phyloP scores from a whole-genome alignment of 2,329 filamentous ascomycete species.

The Fusarium subtropicale region DNA sequence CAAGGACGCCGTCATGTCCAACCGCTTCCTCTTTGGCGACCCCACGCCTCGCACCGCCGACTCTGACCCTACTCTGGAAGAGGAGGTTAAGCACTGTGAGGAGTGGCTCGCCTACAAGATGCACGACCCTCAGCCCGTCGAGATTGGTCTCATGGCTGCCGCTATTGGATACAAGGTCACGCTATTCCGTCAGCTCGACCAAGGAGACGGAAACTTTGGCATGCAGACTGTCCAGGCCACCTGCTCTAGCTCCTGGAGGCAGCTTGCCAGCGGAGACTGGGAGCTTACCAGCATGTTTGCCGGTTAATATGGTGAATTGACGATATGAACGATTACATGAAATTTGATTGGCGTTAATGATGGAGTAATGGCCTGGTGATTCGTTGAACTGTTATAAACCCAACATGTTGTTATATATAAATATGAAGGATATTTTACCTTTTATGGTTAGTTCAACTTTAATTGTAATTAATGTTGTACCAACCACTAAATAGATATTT shows the following conservation, averaged over 20 bases:
- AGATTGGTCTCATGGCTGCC: conserved; percentile 47
- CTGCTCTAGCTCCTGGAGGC: conserved; percentile 47
- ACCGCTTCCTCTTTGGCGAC: conserved; percentile 47
- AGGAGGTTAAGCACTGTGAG: conserved; percentile 46
- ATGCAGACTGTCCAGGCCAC: conserved; percentile 44
- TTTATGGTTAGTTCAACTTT: too few species aligned
- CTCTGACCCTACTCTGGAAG: conserved; percentile 46
- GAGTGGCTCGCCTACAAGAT: conserved; percentile 49
- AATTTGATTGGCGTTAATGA: conserved; percentile 28
- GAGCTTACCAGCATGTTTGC: conserved; percentile 48
- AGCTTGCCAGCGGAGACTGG: conserved; percentile 47
- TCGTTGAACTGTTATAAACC: conserved; percentile 9
- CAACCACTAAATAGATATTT: background rate
- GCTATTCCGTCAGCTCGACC: conserved; percentile 44
- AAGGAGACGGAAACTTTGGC: conserved; percentile 37
- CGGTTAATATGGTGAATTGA: conserved; percentile 21
- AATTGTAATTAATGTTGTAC: too few species aligned
- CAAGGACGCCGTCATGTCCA: conserved; percentile 47
- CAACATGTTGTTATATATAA: conserved; percentile 12
- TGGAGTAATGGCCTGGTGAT: conserved; percentile 35
- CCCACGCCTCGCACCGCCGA: conserved; percentile 39
- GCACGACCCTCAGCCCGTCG: conserved; percentile 46
- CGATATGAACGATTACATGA: conserved; percentile 21
- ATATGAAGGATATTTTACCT: background rate
- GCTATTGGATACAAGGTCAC: conserved; percentile 44